A percentile compares a stretch with the other conserved stretches of the same genome.
phyloP scores from a whole-genome alignment of 495 filamentous ascomycete species.

The Neurospora sp. region DNA sequence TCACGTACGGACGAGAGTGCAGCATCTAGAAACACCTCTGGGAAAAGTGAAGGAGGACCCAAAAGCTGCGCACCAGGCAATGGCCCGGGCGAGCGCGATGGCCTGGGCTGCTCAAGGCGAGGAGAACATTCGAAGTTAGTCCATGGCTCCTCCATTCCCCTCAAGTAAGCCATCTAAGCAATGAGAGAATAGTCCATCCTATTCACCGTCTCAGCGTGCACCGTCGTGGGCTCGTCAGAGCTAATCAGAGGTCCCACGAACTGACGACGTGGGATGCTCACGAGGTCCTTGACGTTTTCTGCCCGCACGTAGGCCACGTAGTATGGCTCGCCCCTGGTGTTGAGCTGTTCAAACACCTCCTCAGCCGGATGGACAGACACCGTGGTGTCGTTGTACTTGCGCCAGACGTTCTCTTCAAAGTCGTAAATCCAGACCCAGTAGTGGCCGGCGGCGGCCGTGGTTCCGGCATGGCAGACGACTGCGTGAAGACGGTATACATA shows the following conservation, averaged over 20 bases:
- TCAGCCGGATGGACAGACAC: slow-evolving; percentile 53
- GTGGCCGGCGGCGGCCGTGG: slow-evolving; percentile 55
- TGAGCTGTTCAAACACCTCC: slow-evolving; percentile 56
- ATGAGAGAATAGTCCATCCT: background rate
- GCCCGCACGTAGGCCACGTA: slow-evolving; percentile 79
- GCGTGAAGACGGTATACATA: slow-evolving; percentile 79
- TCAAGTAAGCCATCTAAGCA: background rate
- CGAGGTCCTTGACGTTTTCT: slow-evolving; percentile 46
- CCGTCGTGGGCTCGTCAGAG: background rate
- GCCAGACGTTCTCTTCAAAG: slow-evolving; percentile 71
- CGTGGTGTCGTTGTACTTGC: slow-evolving; percentile 83
- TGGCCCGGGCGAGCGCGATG: background rate
- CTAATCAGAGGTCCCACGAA: background rate
- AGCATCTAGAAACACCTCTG: background rate
- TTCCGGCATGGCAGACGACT: slow-evolving; percentile 80
- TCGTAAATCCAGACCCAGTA: slow-evolving; percentile 98
- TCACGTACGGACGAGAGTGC: background rate
- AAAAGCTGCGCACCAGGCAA: background rate
- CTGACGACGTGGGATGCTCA: slow-evolving; percentile 37
- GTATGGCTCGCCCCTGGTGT: slow-evolving; percentile 64
- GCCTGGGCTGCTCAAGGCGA: background rate
- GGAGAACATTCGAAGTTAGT: background rate
- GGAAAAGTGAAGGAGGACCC: background rate
- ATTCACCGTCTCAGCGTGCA: background rate
- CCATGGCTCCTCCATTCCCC: background rate